Base-by-base conservation (phyloP, 495 filamentous ascomycete genomes). In the Tetracladium setigerum region DNA sequence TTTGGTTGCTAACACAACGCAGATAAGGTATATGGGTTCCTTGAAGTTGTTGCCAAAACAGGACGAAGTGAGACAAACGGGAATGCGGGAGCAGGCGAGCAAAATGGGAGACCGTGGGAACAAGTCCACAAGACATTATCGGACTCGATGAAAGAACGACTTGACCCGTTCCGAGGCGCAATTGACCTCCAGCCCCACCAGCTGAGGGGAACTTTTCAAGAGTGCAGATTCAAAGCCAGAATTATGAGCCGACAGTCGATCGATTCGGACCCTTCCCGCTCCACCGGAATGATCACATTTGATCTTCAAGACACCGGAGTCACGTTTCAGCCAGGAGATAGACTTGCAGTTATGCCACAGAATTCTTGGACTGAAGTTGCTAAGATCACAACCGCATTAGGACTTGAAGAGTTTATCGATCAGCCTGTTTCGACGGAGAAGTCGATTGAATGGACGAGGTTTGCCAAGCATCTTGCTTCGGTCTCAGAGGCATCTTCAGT, bases 11-110 rank as follows among this genome's bases (percentile, higher is more conserved):
- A 5, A 36, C 10, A 2, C 8, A 34, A 27, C 17, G 9, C 27
- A 55, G 52, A 63, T 38, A 63, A 63, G 36, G 60, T 63, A 11
- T 63, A 63, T 46, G 60, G 59, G 12, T 63, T 63, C 37, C 51
- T 63, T 4, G 60, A 63, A 50, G 60, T 63, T 32, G 60, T 63
- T 22, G 60, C 59, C 30, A 63, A 63, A 40, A 63, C 60, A 5
- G 59, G 60, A 5, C 24, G 60, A 17, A 57, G 52, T 8, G 61
- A 63, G 50, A 63, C 61, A 14, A 63, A 63, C 32, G 61, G 61
- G 1, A 57, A 57, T 18, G 52, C 61, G 15, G 60, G 60, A 0
- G 41, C 38, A n/a, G 53, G 44, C 18, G 56, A 62, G 32, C 44
- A 36, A 11, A 46, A 56, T 31, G 60, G 60, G 10, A 41, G 59